Conservation (phyloP, 495 filamentous ascomycete species). For the Xylaria bambusicola region DNA sequence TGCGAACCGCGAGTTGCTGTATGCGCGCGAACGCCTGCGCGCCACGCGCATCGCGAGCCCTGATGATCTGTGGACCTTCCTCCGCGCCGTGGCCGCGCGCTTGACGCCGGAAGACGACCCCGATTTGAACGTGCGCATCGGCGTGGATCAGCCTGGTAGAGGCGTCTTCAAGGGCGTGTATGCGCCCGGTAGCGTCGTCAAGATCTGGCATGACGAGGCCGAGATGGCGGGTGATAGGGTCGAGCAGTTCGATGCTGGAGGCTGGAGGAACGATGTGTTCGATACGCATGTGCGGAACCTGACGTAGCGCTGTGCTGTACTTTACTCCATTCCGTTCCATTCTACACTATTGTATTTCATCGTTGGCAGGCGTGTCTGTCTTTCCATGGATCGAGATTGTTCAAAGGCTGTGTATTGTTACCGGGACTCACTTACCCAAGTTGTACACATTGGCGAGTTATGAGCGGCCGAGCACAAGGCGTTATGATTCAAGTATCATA, state of each 20-base stretch:
- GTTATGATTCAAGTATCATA: no score
- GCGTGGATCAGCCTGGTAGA: slow-evolving; percentile 59
- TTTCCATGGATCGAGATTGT: no score
- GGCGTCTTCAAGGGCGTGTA: slow-evolving; percentile 83
- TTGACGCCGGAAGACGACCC: slow-evolving; percentile 69
- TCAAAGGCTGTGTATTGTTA: no score
- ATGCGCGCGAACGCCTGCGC: slow-evolving; percentile 80
- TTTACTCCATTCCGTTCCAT: no score
- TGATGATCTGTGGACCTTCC: slow-evolving; percentile 74
- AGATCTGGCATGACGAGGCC: slow-evolving; percentile 82
- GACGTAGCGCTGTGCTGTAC: not conserved
- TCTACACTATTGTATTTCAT: no score
- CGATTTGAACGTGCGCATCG: slow-evolving; percentile 71
- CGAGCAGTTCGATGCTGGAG: slow-evolving; percentile 61
- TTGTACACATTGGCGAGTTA: no score
- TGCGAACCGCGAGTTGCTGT: slow-evolving; percentile 82
- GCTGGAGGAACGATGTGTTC: slow-evolving; percentile 88
- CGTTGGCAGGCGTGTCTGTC: no score
- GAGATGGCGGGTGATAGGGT: slow-evolving; percentile 62
- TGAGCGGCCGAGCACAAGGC: no score
- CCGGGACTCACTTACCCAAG: no score
- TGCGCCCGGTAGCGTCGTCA: slow-evolving; percentile 83
- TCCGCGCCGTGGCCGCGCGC: slow-evolving; percentile 76
- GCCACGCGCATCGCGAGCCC: slow-evolving; percentile 83
- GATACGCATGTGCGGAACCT: slow-evolving; percentile 54